A percentile compares a stretch with the other conserved stretches of the same genome.
Evolutionary conservation across 768 basidiomycete genomes (phyloP).

Genomic region (Calocera viscosa): DNA sequence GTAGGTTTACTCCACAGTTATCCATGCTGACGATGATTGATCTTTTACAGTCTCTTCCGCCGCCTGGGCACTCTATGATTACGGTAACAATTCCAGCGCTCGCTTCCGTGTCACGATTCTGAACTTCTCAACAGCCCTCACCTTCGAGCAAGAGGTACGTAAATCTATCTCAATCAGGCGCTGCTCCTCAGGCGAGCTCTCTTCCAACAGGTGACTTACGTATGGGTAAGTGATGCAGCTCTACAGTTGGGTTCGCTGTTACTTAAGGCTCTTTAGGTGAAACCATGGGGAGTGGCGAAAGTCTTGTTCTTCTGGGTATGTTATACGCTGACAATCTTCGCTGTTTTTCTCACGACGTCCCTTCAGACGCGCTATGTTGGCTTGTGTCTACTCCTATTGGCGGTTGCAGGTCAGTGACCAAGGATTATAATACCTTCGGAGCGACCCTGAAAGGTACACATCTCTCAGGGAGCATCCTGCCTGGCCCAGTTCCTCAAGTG

Average conservation of each 20-base stretch:
- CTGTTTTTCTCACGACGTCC: not conserved
- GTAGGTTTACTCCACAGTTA: not conserved
- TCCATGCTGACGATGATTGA: no score
- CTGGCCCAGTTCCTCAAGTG: not conserved
- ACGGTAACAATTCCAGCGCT: not conserved
- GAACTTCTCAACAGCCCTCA: not conserved
- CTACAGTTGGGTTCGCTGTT: not conserved
- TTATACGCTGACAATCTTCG: not conserved
- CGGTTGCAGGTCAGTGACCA: not conserved
- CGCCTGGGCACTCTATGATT: not conserved
- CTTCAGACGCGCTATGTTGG: not conserved
- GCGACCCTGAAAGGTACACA: not conserved
- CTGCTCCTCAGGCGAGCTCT: not conserved
- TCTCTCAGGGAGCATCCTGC: not conserved
- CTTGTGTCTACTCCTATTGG: not conserved
- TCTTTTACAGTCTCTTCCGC: not conserved
- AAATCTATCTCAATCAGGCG: not conserved
- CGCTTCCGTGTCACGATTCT: not conserved
- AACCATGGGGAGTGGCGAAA: not conserved
- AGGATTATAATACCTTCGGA: not conserved
- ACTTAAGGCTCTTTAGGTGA: not conserved
- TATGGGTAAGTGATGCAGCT: not conserved
- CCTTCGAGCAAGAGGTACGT: not conserved
- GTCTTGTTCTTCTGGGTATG: not conserved
- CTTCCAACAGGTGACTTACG: not conserved